Percentiles rank a stretch among this genome's conserved stretches.
Evolutionary conservation across 1,284 basidiomycete genomes (phyloP).

Genomic region (Trametes sp.): DNA sequence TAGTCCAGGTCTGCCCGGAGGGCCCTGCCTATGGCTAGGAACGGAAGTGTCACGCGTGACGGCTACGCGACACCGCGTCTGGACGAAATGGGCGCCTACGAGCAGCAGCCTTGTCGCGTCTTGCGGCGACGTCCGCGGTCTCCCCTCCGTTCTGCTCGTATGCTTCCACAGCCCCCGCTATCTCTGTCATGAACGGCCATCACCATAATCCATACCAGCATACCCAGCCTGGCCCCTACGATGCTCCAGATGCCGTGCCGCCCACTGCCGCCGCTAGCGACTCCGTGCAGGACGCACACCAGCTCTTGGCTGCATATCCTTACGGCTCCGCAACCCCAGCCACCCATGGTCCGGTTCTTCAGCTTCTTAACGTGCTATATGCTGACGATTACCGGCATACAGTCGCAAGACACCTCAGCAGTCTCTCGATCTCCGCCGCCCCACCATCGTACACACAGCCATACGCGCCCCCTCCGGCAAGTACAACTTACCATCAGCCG

Average conservation of each 20-base stretch:
- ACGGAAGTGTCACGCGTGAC: slow-evolving; percentile 26
- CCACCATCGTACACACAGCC: slow-evolving; percentile 70
- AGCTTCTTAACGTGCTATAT: slow-evolving; percentile 7
- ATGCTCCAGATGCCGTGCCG: slow-evolving; percentile 6
- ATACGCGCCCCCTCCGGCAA: slow-evolving; percentile 53
- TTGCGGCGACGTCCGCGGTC: slow-evolving; percentile 19
- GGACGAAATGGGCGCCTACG: slow-evolving; percentile 21
- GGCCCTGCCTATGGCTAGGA: background rate
- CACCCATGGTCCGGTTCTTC: slow-evolving; percentile 62
- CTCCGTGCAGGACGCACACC: slow-evolving; percentile 67
- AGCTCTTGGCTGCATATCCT: slow-evolving; percentile 68
- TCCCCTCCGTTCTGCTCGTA: slow-evolving; percentile 9
- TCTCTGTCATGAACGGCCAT: slow-evolving; percentile 26
- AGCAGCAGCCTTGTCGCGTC: slow-evolving; percentile 24
- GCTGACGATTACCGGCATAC: slow-evolving; percentile 22
- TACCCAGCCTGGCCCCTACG: slow-evolving; percentile 15
- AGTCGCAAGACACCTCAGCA: slow-evolving; percentile 72
- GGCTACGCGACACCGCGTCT: slow-evolving; percentile 28
- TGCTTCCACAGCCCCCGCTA: slow-evolving; percentile 4
- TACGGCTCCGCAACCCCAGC: slow-evolving; percentile 74
- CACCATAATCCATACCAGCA: slow-evolving; percentile 17
- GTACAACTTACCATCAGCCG: slow-evolving; percentile 49
- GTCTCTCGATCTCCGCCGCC: slow-evolving; percentile 59
- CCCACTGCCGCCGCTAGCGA: slow-evolving; percentile 36
- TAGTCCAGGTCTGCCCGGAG: background rate